These are phyloP conservation scores for Epichloe baconii DNA, from an alignment of 2,329 filamentous ascomycete species.

Conservation along the genomic window DNA sequence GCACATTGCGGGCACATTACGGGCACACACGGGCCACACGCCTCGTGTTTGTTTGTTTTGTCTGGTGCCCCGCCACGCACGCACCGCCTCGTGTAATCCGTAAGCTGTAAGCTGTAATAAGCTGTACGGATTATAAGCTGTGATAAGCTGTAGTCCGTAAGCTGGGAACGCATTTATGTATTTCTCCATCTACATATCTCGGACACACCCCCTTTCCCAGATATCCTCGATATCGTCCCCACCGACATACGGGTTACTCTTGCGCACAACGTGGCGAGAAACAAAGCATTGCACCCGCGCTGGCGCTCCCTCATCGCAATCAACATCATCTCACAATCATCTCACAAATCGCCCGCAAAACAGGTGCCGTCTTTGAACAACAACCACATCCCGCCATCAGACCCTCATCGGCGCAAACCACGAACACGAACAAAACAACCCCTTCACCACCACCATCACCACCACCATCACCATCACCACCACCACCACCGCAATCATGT, in stretches of 20 bases:
- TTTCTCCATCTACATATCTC: too few relatives aligned
- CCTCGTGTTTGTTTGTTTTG: too few relatives aligned
- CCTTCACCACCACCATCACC: background rate
- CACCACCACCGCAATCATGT: constrained; percentile 4
- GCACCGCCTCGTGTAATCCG: too few relatives aligned
- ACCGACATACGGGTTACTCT: background rate
- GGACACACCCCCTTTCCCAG: background rate
- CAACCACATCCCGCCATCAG: background rate
- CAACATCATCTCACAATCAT: background rate
- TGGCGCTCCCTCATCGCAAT: background rate
- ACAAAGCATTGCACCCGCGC: background rate
- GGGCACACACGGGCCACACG: too few relatives aligned
- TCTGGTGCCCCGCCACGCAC: too few relatives aligned
- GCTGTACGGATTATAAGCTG: too few relatives aligned
- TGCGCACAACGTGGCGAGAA: background rate
- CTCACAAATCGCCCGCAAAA: background rate
- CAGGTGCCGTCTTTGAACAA: background rate
- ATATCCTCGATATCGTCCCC: background rate
- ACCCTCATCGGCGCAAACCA: background rate
- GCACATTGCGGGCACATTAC: too few relatives aligned
- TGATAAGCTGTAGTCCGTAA: too few relatives aligned
- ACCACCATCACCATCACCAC: background rate
- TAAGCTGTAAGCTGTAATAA: too few relatives aligned
- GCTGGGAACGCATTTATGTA: too few relatives aligned
- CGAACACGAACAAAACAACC: background rate